Conservation (phyloP, 768 basidiomycete species). For the Krasilnikovozyma curviuscula region DNA sequence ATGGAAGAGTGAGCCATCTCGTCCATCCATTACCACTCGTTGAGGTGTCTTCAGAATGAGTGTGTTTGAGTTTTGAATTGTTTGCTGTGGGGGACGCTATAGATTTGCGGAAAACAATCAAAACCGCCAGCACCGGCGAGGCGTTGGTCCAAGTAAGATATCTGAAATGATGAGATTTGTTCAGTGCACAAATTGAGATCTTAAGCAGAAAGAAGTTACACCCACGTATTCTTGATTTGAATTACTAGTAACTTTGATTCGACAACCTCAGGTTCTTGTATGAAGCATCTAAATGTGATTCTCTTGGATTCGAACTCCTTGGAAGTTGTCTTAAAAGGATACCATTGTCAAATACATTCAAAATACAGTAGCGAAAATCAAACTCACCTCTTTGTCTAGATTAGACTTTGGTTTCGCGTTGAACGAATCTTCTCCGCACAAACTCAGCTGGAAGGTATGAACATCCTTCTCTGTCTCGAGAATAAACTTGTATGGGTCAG, state of each 20-base stretch:
- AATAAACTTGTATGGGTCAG: conserved; percentile 44
- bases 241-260: conserved; percentile 49
- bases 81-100: conserved; percentile 19
- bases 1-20: neutral
- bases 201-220: conserved; percentile 7
- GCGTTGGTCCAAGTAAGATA: conserved; percentile 60
- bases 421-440: conserved; percentile 22
- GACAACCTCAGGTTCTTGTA: conserved; percentile 45
- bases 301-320: conserved; percentile 39
- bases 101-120: conserved; percentile 45
- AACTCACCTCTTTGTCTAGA: conserved; percentile 7
- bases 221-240: conserved; percentile 51
- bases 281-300: conserved; percentile 44
- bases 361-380: neutral
- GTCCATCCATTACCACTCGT: neutral
- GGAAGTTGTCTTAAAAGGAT: conserved; percentile 28
- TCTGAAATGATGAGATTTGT: conserved; percentile 26
- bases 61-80: too few species aligned
- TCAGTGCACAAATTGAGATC: conserved; percentile 1
- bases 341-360: neutral
- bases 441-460: conserved; percentile 32
- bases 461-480: conserved; percentile 37
- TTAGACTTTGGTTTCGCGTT: conserved; percentile 2
- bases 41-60: too few species aligned
- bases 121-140: conserved; percentile 54